Evolutionary conservation across 2,329 filamentous ascomycete species (phyloP).

Genomic region (Neurospora sp.): DNA sequence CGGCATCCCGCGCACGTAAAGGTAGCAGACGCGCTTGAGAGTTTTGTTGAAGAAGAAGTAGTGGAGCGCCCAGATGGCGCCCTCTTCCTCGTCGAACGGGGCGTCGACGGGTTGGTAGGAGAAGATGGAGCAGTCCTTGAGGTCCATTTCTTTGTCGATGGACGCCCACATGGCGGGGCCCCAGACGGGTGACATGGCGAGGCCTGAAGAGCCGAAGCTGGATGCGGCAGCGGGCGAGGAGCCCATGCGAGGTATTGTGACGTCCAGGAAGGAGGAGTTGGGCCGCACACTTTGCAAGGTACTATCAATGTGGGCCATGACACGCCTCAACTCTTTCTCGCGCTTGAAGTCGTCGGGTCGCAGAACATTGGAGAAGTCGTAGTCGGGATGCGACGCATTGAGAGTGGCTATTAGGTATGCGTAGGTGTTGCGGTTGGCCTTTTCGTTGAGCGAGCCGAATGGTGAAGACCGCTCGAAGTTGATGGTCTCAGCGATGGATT

Average conservation of each 20-base stretch:
- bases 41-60: conserved; percentile 97
- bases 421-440: conserved; percentile 82
- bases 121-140: conserved; percentile 82
- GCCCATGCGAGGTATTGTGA: conserved; percentile 26
- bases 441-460: conserved; percentile 82
- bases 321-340: conserved; percentile 66
- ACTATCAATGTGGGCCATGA: conserved; percentile 81
- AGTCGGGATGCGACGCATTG: conserved; percentile 91
- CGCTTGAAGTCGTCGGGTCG: conserved; percentile 83
- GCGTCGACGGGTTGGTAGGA: conserved; percentile 83
- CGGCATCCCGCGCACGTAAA: conserved; percentile 84
- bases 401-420: conserved; percentile 94
- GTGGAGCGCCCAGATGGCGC: conserved; percentile 88
- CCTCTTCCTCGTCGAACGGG: conserved; percentile 84
- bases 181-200: conserved; percentile 57
- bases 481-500: conserved; percentile 55
- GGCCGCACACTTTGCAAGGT: conserved; percentile 81
- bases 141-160: conserved; percentile 88
- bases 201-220: conserved; percentile 26
- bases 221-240: conserved; percentile 26
- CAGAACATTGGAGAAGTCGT: conserved; percentile 91
- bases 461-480: conserved; percentile 81
- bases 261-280: conserved; percentile 33
- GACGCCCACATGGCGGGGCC: conserved; percentile 84
- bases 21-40: conserved; percentile 84